phyloP scores from a whole-genome alignment of 768 basidiomycete species.

The Dacryopinax primogenitus region DNA sequence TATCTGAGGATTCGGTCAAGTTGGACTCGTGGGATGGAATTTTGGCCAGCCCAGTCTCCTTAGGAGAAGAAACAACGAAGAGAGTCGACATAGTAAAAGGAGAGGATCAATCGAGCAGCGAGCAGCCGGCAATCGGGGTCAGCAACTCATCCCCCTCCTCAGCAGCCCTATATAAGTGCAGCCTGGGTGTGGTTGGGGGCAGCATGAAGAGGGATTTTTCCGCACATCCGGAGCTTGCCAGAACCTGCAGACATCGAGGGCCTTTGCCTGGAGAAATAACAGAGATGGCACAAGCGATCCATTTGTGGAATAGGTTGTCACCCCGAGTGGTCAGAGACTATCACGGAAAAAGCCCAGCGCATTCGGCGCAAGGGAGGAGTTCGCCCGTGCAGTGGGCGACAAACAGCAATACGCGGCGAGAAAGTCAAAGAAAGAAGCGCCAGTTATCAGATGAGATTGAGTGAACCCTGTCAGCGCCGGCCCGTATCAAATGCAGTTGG shows the following conservation, averaged over 20 bases:
- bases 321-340: not conserved
- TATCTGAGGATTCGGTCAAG: not conserved
- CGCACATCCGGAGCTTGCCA: not conserved
- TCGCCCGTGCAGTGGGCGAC: not conserved
- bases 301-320: not conserved
- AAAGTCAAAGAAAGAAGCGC: not conserved
- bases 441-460: slow-evolving; percentile 2
- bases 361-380: not conserved
- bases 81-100: not conserved
- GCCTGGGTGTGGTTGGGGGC: not conserved
- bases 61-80: not conserved
- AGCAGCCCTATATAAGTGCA: not conserved
- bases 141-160: not conserved
- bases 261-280: not conserved
- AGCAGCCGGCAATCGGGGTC: not conserved
- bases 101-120: not conserved
- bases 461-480: not conserved
- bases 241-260: not conserved
- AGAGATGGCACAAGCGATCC: not conserved
- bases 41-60: not conserved
- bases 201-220: not conserved
- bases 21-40: not conserved
- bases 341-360: not conserved
- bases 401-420: not conserved
- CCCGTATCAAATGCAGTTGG: not conserved